Evolutionary conservation across 2,329 filamentous ascomycete species (phyloP), one percentile per base, ranked within the genome.

Genomic region (Venturia aucupariae): DNA sequence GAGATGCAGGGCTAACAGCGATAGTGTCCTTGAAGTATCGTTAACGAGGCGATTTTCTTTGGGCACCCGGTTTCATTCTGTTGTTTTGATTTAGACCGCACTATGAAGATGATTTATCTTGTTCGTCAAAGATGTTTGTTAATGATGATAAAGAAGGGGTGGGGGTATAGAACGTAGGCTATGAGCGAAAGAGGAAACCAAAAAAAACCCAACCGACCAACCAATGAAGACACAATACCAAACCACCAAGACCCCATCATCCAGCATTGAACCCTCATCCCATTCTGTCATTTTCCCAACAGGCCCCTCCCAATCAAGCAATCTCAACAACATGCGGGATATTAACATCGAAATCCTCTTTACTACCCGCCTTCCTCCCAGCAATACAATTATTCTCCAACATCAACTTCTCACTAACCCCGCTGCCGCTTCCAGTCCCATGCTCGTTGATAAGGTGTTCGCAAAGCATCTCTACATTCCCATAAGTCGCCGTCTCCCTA

Each of bases 311-410:
- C 15, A 19, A n/a, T 57, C 51, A 57, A 57, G 51, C 51, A 57
- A 57, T 35, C 51, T 57, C 51, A n/a, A 57, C 51, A n/a, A 57
- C 51, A n/a, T 57, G 51, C 27, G 59, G 62, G 55, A 76, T 65
- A 67, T 76, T 75, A 6, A 77, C 67, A 68, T 77, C 75, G 70
- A 71, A 76, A 19, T 74, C 71, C 67, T 76, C 74, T 4, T 69
- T 67, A 39, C 17, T 27, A 1, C 67, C 70, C 7, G 76, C 71
- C 44, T 68, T 65, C n/a, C 75, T 68, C 0, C 75, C 76, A 1
- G 77, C 42, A 6, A 78, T 67, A 66, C 75, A 75, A 51, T 68
- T 72, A 5, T 70, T 73, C 70, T 72, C 72, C 59, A 62, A 64
- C 66, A 57, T 60, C 22, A 70, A 68, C 66, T 70, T 65, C 67